A percentile compares a stretch with the other conserved stretches of the same genome.
Conservation (phyloP, 306 rosid species). For the Quercus engelmannii region DNA sequence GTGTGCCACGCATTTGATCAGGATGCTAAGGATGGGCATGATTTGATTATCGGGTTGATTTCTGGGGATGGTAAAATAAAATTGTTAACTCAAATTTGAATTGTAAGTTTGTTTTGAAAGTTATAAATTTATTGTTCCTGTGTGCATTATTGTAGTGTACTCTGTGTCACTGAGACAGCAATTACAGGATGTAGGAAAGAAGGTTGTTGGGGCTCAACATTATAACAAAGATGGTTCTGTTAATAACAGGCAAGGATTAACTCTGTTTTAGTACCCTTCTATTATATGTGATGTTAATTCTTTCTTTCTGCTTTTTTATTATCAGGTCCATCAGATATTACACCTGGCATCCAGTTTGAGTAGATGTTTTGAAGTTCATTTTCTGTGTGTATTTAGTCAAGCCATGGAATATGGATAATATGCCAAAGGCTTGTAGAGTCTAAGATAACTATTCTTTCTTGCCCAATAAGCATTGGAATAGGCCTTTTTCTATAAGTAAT, state of each 20-base stretch:
- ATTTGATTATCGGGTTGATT: conserved; percentile 79
- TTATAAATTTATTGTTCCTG: conserved; percentile 33
- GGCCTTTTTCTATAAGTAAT: not conserved
- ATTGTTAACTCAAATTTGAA: conserved; percentile 4
- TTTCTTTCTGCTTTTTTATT: not conserved
- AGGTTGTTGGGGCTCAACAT: conserved; percentile 92
- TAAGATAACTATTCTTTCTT: not conserved
- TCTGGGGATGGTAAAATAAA: conserved; percentile 91
- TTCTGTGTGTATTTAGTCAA: not conserved
- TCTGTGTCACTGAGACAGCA: conserved; percentile 96
- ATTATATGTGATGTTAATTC: not conserved
- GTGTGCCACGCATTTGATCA: conserved; percentile 89
- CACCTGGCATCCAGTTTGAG: not conserved
- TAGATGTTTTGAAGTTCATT: not conserved
- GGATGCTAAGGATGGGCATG: conserved; percentile 96
- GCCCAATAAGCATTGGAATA: not conserved
- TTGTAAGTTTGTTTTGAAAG: conserved; percentile 7
- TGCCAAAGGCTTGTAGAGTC: not conserved
- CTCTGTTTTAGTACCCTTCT: not conserved
- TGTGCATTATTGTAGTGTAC: conserved; percentile 71
- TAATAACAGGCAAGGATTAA: conserved; percentile 71
- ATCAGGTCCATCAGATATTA: not conserved
- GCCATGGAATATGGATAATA: not conserved
- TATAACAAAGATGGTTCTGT: conserved; percentile 95
- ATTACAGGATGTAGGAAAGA: conserved; percentile 97